Evolutionary conservation across 495 filamentous ascomycete genomes (phyloP), one percentile per base, ranked within the genome.

Genomic region (Hyaloscypha hepaticicola): DNA sequence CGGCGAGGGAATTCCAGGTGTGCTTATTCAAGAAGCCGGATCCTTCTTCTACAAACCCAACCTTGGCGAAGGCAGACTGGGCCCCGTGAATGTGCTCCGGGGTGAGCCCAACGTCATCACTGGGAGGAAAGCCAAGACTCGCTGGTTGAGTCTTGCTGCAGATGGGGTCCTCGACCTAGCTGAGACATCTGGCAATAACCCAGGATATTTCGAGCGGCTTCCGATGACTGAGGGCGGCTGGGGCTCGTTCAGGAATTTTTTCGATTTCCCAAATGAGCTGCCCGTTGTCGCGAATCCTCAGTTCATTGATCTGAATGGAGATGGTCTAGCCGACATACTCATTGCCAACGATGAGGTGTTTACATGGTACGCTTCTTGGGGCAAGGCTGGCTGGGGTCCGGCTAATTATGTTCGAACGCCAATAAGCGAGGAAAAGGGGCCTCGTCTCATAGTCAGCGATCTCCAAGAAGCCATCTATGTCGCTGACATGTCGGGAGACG

Each of bases 401-500:
- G 5, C 56, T 16, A 25, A 11, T 22, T 24, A 50, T 16, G 5
- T 25, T 38, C 25, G 25, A 28, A 24, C 12, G 21, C 3, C 21
- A n/a, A n/a, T 24, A 5, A 49, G 55, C 22, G 64, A 66, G 31
- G 58, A 66, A 16, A 14, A 38, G 19, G 57, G 57, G 16, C 64
- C 52, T 25, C 49, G 12, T n/a, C 21, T 70, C 5, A 21, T 65
- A 9, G 41, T 60, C 1, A 12, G 28, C 0, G 68, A 70, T n/a
- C 19, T 26, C 5, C 16, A 31, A 9, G 16, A 64, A 16, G 52
- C 45, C 14, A 50, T 67, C 24, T 65, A 67, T 12, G 58, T 68
- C 26, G 62, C 67, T 11, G 76, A 79, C 63, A 68, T 78, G 62
- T 64, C 60, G 11, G 77, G 77, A 0, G 76, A 77, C 59, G 77